phyloP scores from a whole-genome alignment of 352 stramenopile species.

The Pythium aquatile region DNA sequence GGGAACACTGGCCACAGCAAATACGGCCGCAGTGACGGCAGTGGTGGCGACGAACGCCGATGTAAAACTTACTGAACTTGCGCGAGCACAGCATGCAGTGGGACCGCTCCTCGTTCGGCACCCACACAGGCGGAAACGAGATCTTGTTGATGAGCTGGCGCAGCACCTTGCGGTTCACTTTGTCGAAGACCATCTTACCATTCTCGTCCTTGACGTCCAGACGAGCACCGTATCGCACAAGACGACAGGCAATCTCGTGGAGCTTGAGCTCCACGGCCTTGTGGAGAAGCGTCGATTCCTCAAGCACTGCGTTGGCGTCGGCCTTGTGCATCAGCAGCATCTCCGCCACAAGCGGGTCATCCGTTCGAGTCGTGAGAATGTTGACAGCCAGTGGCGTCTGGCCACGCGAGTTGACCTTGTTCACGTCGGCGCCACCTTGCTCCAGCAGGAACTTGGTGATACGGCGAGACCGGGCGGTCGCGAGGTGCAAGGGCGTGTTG shows the following conservation, averaged over 20 bases:
- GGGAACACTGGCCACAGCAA: conserved; percentile 74
- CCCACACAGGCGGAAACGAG: conserved; percentile 76
- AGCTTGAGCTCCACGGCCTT: conserved; percentile 67
- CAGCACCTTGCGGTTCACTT: conserved; percentile 71
- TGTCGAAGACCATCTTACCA: conserved; percentile 82
- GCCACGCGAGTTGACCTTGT: conserved; percentile 61
- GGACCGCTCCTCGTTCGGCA: conserved; percentile 66
- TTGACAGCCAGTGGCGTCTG: conserved; percentile 76
- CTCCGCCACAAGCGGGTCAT: conserved; percentile 76
- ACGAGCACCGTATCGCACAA: conserved; percentile 77
- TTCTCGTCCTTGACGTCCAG: conserved; percentile 75
- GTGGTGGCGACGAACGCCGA: conserved; percentile 79
- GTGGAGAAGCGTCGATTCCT: conserved; percentile 72
- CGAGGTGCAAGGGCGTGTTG: conserved; percentile 80
- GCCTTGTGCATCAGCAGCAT: conserved; percentile 79
- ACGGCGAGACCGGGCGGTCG: conserved; percentile 74
- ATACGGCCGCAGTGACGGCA: conserved; percentile 83
- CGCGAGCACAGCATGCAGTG: conserved; percentile 79
- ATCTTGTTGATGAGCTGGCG: conserved; percentile 77
- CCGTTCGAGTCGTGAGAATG: conserved; percentile 71
- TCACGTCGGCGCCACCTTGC: conserved; percentile 51
- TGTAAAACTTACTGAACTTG: conserved; percentile 60
- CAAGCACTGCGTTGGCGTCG: conserved; percentile 62
- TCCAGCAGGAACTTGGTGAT: conserved; percentile 85
- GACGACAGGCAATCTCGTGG: conserved; percentile 70